Conservation (phyloP, 2,329 filamentous ascomycete species). For the Trichophyton schoenleinii region DNA sequence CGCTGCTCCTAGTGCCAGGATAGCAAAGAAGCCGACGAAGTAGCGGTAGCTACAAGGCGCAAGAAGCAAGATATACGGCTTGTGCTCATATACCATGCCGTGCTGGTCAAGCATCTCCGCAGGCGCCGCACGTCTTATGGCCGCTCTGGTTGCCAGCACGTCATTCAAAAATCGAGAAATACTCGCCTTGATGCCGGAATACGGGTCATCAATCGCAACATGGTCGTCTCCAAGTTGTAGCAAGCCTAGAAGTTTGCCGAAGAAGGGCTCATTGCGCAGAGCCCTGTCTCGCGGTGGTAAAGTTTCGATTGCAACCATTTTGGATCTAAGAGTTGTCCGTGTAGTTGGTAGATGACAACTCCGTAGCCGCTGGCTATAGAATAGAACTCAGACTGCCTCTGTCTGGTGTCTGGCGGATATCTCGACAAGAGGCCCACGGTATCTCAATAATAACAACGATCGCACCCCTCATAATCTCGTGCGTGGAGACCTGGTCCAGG, state of each 20-base stretch:
- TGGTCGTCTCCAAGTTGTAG: background rate
- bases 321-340: background rate
- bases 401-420: background rate
- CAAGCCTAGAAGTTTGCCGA: background rate
- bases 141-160: background rate
- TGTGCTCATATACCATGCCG: background rate
- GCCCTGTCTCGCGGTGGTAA: background rate
- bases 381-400: no score
- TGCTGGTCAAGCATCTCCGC: background rate
- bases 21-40: slow-evolving; percentile 36
- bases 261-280: slow-evolving; percentile 2
- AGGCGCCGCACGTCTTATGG: background rate
- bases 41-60: slow-evolving; percentile 38
- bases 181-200: background rate
- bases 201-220: background rate
- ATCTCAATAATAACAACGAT: background rate
- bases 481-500: background rate
- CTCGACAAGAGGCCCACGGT: background rate
- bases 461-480: background rate
- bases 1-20: slow-evolving; percentile 37
- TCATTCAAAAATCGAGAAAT: background rate
- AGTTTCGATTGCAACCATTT: background rate
- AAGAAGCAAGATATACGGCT: slow-evolving; percentile 30
- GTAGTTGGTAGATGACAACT: background rate
- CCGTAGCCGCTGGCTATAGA: no score